phyloP scores from a whole-genome alignment of 2,329 filamentous ascomycete species.

The Ceratocystis lukuohia region DNA sequence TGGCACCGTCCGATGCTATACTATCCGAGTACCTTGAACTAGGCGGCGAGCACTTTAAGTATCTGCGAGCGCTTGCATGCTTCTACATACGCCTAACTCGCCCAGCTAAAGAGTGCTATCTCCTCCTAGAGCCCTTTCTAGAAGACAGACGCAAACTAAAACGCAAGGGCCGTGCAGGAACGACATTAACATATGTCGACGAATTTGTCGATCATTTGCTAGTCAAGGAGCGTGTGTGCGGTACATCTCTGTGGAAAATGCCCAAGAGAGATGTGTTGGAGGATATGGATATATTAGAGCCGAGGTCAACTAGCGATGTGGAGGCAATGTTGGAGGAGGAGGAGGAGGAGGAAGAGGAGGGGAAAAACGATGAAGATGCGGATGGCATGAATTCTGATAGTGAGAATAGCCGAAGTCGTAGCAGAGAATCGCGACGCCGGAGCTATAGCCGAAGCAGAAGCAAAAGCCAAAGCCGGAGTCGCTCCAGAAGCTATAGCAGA shows the following conservation, averaged over 20 bases:
- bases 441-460: slow-evolving; percentile 19
- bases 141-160: slow-evolving; percentile 74
- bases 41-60: slow-evolving; percentile 67
- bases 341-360: slow-evolving; percentile 31
- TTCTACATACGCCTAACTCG: slow-evolving; percentile 92
- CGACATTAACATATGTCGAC: slow-evolving; percentile 68
- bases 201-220: slow-evolving; percentile 88
- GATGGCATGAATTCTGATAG: slow-evolving; percentile 22
- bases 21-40: slow-evolving; percentile 66
- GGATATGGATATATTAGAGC: slow-evolving; percentile 77
- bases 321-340: slow-evolving; percentile 56
- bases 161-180: slow-evolving; percentile 59
- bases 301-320: slow-evolving; percentile 65
- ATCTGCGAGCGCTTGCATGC: slow-evolving; percentile 73
- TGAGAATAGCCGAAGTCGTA: slow-evolving; percentile 10
- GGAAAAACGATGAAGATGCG: slow-evolving; percentile 25
- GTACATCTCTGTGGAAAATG: slow-evolving; percentile 85
- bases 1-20: slow-evolving; percentile 67
- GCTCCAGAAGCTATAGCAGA: slow-evolving; percentile 21
- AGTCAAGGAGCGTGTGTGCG: slow-evolving; percentile 78
- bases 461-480: slow-evolving; percentile 18
- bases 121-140: slow-evolving; percentile 66
- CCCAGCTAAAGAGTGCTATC: slow-evolving; percentile 66
- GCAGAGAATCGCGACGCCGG: background rate
- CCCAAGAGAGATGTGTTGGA: slow-evolving; percentile 70